Conservation (phyloP, 2,329 filamentous ascomycete genomes). For the Zymoseptoria tritici region DNA sequence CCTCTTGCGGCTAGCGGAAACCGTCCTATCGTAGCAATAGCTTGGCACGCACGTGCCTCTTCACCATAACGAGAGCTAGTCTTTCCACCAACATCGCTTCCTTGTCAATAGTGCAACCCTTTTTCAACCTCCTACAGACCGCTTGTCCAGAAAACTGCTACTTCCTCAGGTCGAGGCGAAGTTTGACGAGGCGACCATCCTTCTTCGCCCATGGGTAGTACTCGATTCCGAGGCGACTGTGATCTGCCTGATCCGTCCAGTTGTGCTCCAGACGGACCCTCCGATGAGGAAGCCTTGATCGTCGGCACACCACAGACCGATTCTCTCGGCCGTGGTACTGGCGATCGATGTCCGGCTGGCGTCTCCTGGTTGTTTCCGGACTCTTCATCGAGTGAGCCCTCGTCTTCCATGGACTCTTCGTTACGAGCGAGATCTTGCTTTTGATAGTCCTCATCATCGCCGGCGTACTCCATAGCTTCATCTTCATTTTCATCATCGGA, state of each 20-base stretch:
- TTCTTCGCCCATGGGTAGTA: background rate
- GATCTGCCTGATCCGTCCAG: background rate
- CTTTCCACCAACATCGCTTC: background rate
- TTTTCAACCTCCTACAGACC: background rate
- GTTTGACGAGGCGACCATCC: background rate
- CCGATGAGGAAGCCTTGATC: background rate
- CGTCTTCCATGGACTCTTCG: background rate
- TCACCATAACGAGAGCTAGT: background rate
- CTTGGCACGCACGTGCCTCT: background rate
- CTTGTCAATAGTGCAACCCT: background rate
- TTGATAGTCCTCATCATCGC: background rate
- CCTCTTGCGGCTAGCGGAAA: background rate
- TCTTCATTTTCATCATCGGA: background rate
- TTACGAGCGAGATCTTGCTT: background rate
- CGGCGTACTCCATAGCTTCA: background rate
- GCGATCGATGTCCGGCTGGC: background rate
- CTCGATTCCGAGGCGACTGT: background rate
- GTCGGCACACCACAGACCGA: background rate
- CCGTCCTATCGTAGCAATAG: background rate
- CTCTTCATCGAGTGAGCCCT: background rate
- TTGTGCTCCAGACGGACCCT: background rate
- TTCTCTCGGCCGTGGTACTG: background rate
- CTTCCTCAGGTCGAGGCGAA: background rate
- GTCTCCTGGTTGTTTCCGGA: background rate
- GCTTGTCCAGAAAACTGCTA: background rate